These are phyloP conservation scores for Mrakia blollopis DNA, from an alignment of 768 basidiomycete genomes.

Conservation along the genomic window DNA sequence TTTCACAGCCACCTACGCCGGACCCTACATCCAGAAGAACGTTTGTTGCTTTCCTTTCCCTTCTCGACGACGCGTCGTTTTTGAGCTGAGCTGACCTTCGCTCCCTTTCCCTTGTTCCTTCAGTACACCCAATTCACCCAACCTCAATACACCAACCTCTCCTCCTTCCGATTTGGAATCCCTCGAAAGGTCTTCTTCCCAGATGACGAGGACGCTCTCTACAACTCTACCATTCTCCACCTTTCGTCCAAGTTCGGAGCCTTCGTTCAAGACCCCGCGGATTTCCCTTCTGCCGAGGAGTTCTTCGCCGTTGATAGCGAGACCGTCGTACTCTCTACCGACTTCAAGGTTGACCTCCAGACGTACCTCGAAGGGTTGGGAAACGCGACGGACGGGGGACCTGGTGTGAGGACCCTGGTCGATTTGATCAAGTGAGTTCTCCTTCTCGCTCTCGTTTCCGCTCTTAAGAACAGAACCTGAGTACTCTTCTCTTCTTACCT, in stretches of 20 bases:
- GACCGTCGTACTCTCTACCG: slow-evolving; percentile 34
- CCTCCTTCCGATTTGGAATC: slow-evolving; percentile 34
- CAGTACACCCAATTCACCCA: slow-evolving; percentile 34
- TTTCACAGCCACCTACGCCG: not conserved
- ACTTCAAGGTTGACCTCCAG: slow-evolving; percentile 38
- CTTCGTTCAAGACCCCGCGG: slow-evolving; percentile 32
- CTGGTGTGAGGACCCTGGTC: slow-evolving; percentile 28
- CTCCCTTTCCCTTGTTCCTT: not conserved
- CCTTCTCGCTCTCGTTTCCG: not conserved
- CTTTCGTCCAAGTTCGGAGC: slow-evolving; percentile 32
- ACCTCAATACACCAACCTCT: slow-evolving; percentile 33
- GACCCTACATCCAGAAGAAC: not conserved
- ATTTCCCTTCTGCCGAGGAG: slow-evolving; percentile 33
- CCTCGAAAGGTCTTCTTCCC: slow-evolving; percentile 34
- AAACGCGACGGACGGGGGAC: slow-evolving; percentile 15
- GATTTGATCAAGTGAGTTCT: slow-evolving; percentile 35
- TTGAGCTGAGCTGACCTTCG: not conserved
- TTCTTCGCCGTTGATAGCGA: slow-evolving; percentile 29
- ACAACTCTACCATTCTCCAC: slow-evolving; percentile 33
- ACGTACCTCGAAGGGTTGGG: slow-evolving; percentile 34
- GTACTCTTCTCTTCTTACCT: not conserved
- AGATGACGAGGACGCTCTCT: slow-evolving; percentile 28
- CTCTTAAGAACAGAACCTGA: not conserved
- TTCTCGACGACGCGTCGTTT: not conserved
- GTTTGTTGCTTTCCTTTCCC: not conserved